phyloP scores from a whole-genome alignment of 768 basidiomycete species.

The Pilatotrama ljubarskyi region DNA sequence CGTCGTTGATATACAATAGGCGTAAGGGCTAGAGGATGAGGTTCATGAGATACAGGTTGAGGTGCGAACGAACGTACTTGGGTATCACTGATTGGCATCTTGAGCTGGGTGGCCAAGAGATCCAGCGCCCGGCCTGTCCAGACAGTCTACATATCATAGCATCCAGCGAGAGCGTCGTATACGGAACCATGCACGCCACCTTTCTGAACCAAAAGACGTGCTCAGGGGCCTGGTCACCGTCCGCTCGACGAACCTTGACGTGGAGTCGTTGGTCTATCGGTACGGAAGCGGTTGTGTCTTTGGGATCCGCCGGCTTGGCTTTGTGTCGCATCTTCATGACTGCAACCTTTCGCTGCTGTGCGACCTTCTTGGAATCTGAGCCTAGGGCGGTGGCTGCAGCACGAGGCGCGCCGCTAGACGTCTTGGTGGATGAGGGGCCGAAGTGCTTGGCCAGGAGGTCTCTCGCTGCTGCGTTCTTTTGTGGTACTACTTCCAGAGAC shows the following conservation, averaged over 20 bases:
- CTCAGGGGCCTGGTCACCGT: constrained; percentile 36
- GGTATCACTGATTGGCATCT: constrained; percentile 32
- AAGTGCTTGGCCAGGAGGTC: constrained; percentile 57
- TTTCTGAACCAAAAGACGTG: constrained; percentile 70
- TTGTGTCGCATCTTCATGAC: constrained; percentile 75
- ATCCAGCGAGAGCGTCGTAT: neutral
- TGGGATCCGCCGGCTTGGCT: constrained; percentile 63
- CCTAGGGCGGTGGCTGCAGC: constrained; percentile 24
- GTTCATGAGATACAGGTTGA: neutral
- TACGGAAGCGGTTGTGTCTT: constrained; percentile 47
- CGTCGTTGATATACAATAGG: constrained; percentile 33
- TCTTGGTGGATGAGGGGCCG: constrained; percentile 26
- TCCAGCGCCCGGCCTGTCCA: constrained; percentile 66
- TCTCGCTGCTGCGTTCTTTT: constrained; percentile 50
- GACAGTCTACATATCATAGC: constrained; percentile 41
- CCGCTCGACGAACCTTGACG: constrained; percentile 43
- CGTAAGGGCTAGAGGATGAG: constrained; percentile 40
- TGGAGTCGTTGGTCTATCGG: constrained; percentile 60
- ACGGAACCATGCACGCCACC: constrained; percentile 41
- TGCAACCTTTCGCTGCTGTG: constrained; percentile 56
- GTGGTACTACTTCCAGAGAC: constrained; percentile 13
- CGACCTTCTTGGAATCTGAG: constrained; percentile 54
- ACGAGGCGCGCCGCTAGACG: constrained; percentile 5
- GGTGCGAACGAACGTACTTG: constrained; percentile 31
- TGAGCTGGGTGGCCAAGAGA: constrained; percentile 42